Percentiles rank a stretch among this genome's conserved stretches.
phyloP scores from a whole-genome alignment of 345 rosid genomes.

The Psidium friedrichsthalianum region DNA sequence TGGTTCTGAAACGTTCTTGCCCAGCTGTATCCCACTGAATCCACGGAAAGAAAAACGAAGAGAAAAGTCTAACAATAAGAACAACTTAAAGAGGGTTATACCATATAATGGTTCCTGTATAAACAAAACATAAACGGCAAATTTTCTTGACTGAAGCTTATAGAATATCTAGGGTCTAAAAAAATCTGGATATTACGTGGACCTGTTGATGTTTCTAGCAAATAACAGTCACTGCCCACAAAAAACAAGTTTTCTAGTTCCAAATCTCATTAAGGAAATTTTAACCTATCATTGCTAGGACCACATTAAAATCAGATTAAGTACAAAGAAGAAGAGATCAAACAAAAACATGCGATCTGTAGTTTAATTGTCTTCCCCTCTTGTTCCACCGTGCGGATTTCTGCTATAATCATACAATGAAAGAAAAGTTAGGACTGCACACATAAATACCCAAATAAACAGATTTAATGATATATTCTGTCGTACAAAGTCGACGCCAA shows the following conservation, averaged over 20 bases:
- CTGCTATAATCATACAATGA: constrained; percentile 15
- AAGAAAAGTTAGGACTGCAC: background rate
- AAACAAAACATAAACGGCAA: background rate
- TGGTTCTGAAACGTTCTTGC: constrained; percentile 91
- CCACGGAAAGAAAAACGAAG: background rate
- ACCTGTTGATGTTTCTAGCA: background rate
- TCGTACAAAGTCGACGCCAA: constrained; percentile 80
- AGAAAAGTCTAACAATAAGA: background rate
- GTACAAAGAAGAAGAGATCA: background rate
- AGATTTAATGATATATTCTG: background rate
- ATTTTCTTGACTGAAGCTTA: background rate
- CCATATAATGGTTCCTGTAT: background rate
- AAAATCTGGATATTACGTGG: background rate
- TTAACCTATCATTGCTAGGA: background rate
- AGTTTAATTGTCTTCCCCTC: constrained; percentile 82
- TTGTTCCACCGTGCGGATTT: constrained; percentile 90
- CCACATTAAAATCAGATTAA: background rate
- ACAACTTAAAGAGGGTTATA: background rate
- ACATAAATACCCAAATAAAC: background rate
- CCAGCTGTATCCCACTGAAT: constrained; percentile 98
- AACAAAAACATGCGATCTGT: constrained; percentile 45
- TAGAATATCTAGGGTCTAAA: background rate
- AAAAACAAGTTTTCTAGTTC: background rate
- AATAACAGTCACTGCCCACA: background rate
- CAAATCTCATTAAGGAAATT: background rate